Base-by-base conservation (phyloP, 2,329 filamentous ascomycete species). In the Fusarium pininemorale region DNA sequence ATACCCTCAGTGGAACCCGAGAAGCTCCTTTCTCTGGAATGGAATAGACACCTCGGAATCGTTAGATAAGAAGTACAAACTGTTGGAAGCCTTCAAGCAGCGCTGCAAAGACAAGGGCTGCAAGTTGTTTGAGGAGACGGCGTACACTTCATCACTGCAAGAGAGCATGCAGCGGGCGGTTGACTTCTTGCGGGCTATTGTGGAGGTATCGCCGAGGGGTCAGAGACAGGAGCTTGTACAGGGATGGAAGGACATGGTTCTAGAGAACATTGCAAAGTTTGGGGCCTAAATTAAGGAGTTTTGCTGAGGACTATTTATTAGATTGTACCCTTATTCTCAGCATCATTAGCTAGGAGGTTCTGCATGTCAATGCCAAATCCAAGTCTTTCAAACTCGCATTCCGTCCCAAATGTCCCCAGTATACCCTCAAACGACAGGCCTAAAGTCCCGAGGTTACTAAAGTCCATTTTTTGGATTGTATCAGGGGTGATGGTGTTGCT, bases 361-460 rank as follows among this genome's bases (percentile, higher is more conserved):
- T 44, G 24, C 22, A 58, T 32, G 1, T 63, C n/a, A 10, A 38
- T 24, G 0, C 28, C 18, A 13, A 47, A 8, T 1, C 12, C 35
- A 1, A 48, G 15, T n/a, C 32, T 16, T 0, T 41, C 28, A 4
- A 60, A 22, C 15, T 63, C 41, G 5, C 35, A 60, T 2, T 15
- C 35, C 0, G n/a, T 16, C 1, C 42, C 60, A 15, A 60, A 60
- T 0, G 35, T 28, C 2, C 35, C 35, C 0, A 60, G 1, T 14
- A 47, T 18, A 5, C 28, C 35, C 11, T 47, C 41, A n/a, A 37
- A n/a, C 1, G 14, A 47, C 1, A 32, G 3, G 14, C 18, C 20
- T 0, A 26, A 26, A 2, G 2, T 1, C 7, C 18, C 53, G 4
- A 13, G 1, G 1, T 16, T n/a, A 37, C 1, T 2, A 1, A 35